Base-by-base conservation (phyloP, 2,329 filamentous ascomycete genomes). In the Xylariomycetidae sp. region DNA sequence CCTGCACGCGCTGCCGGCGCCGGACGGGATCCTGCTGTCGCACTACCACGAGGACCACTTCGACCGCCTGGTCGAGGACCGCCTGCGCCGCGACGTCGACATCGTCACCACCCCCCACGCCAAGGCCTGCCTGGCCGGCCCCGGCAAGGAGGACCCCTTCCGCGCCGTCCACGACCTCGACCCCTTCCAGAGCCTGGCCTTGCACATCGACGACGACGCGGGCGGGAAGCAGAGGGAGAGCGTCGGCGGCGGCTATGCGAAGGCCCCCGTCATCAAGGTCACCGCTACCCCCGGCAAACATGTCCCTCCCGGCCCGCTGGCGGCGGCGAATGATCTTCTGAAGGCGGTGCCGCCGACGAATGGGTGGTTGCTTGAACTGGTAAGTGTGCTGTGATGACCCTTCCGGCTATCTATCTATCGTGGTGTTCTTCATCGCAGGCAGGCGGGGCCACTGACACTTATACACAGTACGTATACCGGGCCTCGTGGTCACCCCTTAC, bases 201-300 rank as follows among this genome's bases (percentile, higher is more conserved):
- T 75, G 10, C 53, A 55, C 10, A 39, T 56, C n/a, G 46, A 41
- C 10, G 39, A 38, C 2, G 35, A 29, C 9, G 43, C 39, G 6
- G 26, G 27, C 7, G 22, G 23, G 27, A 19, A 25, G 16, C n/a
- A n/a, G n/a, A n/a, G n/a, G n/a, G n/a, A n/a, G n/a, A 13, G 34
- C 2, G 24, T 24, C 13, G 20, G 34, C 5, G 38, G 37, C 16
- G 59, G 39, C 12, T 31, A 70, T 34, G 55, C 72, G 5, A 53
- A 53, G 25, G 31, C 24, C 6, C 63, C 70, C 0, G 61, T 60
- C 6, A 58, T 81, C 25, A 74, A 73, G 43, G 64, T 81, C 14
- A 79, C 73, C 1, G 77, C 63, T 3, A 78, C 76, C 70, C 79
- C 78, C 1, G 79, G 75, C 2, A 79, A 81, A 48, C 78, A 82